Percentiles rank a stretch among this genome's conserved stretches.
phyloP scores from a whole-genome alignment of 2,329 filamentous ascomycete genomes.

The Whalleya microplaca region DNA sequence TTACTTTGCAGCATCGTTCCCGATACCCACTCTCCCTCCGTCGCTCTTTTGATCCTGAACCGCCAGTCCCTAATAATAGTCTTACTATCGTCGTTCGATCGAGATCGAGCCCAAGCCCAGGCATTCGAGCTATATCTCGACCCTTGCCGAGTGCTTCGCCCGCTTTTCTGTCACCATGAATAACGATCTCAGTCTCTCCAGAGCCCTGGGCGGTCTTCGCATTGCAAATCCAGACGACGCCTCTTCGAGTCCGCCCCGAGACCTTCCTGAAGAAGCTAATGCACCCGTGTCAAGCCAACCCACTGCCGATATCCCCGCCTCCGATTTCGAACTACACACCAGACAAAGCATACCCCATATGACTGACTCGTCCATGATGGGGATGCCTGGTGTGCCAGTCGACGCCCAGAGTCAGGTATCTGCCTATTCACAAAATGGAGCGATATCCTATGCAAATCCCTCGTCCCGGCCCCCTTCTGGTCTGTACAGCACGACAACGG shows the following conservation, averaged over 20 bases:
- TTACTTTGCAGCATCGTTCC: constrained; percentile 5
- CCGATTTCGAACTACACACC: constrained; percentile 31
- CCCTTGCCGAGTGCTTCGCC: not conserved
- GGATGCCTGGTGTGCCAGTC: constrained; percentile 29
- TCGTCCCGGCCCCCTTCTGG: constrained; percentile 39
- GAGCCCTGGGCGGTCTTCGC: constrained; percentile 89
- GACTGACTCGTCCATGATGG: constrained; percentile 25
- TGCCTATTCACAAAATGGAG: constrained; percentile 28
- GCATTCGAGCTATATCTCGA: not conserved
- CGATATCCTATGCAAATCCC: constrained; percentile 31
- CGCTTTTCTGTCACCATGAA: constrained; percentile 63
- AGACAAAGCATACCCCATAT: constrained; percentile 26
- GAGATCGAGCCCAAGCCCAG: constrained; percentile 2
- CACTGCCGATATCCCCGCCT: constrained; percentile 17
- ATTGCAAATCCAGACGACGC: constrained; percentile 95
- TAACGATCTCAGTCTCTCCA: constrained; percentile 88
- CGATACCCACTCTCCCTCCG: constrained; percentile 8
- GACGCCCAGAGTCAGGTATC: constrained; percentile 30
- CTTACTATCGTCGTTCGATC: constrained; percentile 11
- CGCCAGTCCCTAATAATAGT: not conserved
- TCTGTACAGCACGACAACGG: constrained; percentile 33
- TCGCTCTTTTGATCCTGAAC: constrained; percentile 13
- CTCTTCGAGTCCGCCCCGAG: constrained; percentile 39
- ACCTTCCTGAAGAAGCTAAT: constrained; percentile 39
- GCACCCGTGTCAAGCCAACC: constrained; percentile 27